These are phyloP conservation scores for Nakataea oryzae DNA, from an alignment of 2,329 filamentous ascomycete species.

Conservation along the genomic window DNA sequence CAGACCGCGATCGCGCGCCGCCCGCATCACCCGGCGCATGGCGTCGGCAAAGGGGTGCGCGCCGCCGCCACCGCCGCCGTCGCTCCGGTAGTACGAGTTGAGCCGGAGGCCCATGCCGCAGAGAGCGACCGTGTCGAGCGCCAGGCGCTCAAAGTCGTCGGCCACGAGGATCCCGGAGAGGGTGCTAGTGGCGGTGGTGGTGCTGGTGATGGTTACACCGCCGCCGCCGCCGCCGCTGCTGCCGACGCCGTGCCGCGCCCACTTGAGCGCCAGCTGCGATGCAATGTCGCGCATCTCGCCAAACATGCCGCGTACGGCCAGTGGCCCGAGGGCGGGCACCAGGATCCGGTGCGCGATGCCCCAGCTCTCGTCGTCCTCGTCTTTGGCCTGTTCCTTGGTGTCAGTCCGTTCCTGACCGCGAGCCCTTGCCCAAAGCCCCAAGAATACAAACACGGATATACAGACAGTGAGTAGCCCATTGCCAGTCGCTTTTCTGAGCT, in stretches of 20 bases:
- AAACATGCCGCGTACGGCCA: conserved; percentile 60
- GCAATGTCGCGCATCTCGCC: conserved; percentile 60
- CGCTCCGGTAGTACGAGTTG: conserved; percentile 47
- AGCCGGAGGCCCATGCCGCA: conserved; percentile 49
- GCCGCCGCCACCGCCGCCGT: conserved; percentile 30
- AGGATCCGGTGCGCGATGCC: conserved; percentile 55
- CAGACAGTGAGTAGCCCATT: conserved; percentile 58
- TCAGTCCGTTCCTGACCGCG: not conserved
- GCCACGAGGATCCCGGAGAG: conserved; percentile 41
- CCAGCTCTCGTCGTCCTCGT: conserved; percentile 49
- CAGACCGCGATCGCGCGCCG: conserved; percentile 37
- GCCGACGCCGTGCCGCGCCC: conserved; percentile 50
- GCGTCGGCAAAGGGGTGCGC: conserved; percentile 60
- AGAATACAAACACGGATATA: not conserved
- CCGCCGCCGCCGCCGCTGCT: conserved; percentile 26
- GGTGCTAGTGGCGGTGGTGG: too few relatives aligned
- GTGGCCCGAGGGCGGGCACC: conserved; percentile 59
- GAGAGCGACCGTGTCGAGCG: conserved; percentile 52
- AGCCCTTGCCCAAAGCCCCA: not conserved
- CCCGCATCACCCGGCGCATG: conserved; percentile 54
- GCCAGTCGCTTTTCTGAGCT: conserved; percentile 49
- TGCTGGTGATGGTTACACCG: too few relatives aligned
- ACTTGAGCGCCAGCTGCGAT: conserved; percentile 55
- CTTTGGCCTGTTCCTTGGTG: conserved; percentile 18
- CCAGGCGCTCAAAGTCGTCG: conserved; percentile 54